Evolutionary conservation across 805 yeast genomes (phyloP), one percentile per base, ranked within the genome.

Genomic region (Candida morakotiae): DNA sequence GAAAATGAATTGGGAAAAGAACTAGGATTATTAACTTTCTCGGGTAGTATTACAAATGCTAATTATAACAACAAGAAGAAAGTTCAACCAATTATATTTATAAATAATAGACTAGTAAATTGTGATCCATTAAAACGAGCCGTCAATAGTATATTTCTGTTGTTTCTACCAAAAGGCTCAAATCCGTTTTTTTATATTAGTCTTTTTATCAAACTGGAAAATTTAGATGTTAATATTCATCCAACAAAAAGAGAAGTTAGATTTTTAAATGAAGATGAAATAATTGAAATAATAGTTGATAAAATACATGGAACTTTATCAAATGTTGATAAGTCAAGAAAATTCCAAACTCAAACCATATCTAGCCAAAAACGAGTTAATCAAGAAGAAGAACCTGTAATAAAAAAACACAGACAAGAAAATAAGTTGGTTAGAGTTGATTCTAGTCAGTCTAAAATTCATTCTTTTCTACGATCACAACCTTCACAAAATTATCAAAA

Each of bases 241-340:
- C 98, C 98, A 0, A 91, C 98, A 0, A 93, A 93, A 49, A 72
- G 91, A 41, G 97, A 91, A 50, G 97, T 93, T 2, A 58, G 94
- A 29, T 88, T 93, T 53, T 62, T 93, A 24, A 60, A 79, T 55
- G 97, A 93, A 49, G 93, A 83, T 31, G 97, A 89, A 52, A 87
- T 93, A 15, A 73, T 86, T 9, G 87, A 81, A 27, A 48, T 52
- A 24, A 67, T 89, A 2, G 68, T 81, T 22, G 55, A 58, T 0
- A 48, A 57, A 4, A 52, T 88, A 1, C 81, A 78, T 38, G 62
- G 57, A 3, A 53, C 63, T 2, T 64, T 93, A 20, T 61, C 76
- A 2, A 63, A 64, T 3, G 68, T 78, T 5, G 96, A 87, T 46
- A 66, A 79, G 0, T 73, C 87, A 2, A 69, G 97, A 28, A 71